Base-by-base conservation (phyloP, 495 filamentous ascomycete species). In the Staphylotrichum longicolle region DNA sequence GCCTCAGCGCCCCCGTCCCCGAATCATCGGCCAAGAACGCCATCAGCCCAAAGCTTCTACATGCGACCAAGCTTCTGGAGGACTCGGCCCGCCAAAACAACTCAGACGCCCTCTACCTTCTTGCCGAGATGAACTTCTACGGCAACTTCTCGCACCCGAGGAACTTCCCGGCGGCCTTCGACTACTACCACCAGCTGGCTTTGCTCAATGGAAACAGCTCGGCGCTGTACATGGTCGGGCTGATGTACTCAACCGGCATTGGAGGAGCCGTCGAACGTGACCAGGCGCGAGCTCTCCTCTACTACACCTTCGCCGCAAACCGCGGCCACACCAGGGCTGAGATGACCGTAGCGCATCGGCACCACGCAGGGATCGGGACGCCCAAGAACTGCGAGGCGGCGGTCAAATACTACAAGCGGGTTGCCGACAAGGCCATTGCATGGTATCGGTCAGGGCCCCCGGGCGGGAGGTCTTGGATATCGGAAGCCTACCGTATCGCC, bases 81-180 rank as follows among this genome's bases (percentile, higher is more conserved):
- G 78, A 84, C 44, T 91, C 95, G 30, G 90, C 90, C 35, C 75
- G 84, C 33, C 77, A 87, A 61, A 86, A 88, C 58, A 89, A 94
- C 68, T 79, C 90, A 3, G 94, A 98, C 73, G 95, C 95, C 32
- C 86, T 97, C 51, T 96, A 88, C 70, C 78, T 96, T 15, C 78
- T 99, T 15, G 95, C 90, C 39, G 90, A 98, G 74, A 88, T 98
- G 86, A 96, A 92, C 72, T 96, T 97, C 74, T 91, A 94, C 71
- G 95, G 94, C 72, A 96, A 97, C 73, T 98, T 85, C 74, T 86
- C 91, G 6, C 83, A 97, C 72, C 93, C 94, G 3, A 82, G 86
- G 57, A 86, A 96, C 71, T 93, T 96, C 73, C 80, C 79, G 52
- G 82, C 86, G 54, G 91, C 95, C 1, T 96, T 97, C 71, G 75